Evolutionary conservation across 768 basidiomycete species (phyloP), one percentile per base, ranked within the genome.

Genomic region (Crassisporium funariophilum): DNA sequence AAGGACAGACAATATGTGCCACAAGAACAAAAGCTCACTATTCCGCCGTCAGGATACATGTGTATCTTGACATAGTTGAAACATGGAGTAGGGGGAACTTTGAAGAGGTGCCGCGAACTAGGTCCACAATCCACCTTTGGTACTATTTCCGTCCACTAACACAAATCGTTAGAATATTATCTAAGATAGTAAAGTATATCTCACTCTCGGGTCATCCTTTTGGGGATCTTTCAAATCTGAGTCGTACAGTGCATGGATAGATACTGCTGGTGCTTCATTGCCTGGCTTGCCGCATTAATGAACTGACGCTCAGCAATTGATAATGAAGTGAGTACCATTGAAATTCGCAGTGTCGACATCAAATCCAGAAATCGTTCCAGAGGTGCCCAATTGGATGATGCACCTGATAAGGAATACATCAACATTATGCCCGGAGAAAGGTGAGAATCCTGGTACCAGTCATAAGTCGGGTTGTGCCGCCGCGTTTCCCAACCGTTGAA

Each of bases 1-100:
- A 41, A 50, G 45, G 43, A 49, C 46, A 44, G 24, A 41, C 40
- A 37, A 43, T 44, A 20, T 29, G 25, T 19, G 41, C 34, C 39
- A 47, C 31, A 33, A 35, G 6, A 45, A 25, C 31, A 46, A 37
- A 40, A 34, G 73, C 86, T 71, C 61, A 93, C 94, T 62, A 98
- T 93, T 2, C 97, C 97, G 31, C 97, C 97, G 59, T 99, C 97
- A 2, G 97, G 97, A 68, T 93, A 92, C 82, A 95, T 94, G 55
- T 87, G 84, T 17, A 99, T 81, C 67, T 91, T 97, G 48, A 99
- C 84, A 65, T 87, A 88, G 52, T 86, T 95, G 46, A 78, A 75
- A 10, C 67, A 60, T 2, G 62, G 46, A 0, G 81, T 79, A 10
- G 72, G 61, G 12, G 82, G 61, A 33, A 94, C 75, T 49, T 79